A percentile compares a stretch with the other conserved stretches of the same genome.
These are phyloP conservation scores for Perkinsela sp. DNA, from an alignment of 208 protist genomes.

Conservation along the genomic window DNA sequence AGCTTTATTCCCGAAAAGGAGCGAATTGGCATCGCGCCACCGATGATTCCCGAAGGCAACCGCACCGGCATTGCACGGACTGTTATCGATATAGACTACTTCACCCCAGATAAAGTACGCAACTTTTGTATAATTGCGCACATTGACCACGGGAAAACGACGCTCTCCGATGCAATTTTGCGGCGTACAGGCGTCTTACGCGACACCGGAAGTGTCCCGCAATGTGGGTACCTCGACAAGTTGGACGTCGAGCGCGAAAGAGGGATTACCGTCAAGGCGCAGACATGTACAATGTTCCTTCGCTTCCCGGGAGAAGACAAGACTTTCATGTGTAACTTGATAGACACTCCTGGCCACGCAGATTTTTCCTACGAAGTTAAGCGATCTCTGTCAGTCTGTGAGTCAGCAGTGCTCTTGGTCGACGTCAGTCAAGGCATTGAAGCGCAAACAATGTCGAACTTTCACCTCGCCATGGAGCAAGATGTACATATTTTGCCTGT, in stretches of 20 bases:
- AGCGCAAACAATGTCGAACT: conserved; percentile 85
- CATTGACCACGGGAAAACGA: conserved; percentile 72
- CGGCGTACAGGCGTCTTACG: conserved; percentile 33
- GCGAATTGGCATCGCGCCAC: background rate
- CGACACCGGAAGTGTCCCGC: conserved; percentile 18
- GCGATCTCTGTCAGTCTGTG: conserved; percentile 67
- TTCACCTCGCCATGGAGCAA: conserved; percentile 65
- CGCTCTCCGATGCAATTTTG: conserved; percentile 56
- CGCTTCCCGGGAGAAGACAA: background rate
- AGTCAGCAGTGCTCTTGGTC: conserved; percentile 62
- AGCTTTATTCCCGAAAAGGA: background rate
- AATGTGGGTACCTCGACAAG: conserved; percentile 44
- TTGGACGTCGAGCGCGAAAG: conserved; percentile 75
- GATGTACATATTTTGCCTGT: conserved; percentile 49
- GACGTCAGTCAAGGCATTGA: conserved; percentile 69
- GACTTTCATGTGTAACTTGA: conserved; percentile 75
- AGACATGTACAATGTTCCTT: conserved; percentile 65
- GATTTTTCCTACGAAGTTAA: conserved; percentile 92
- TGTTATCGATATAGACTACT: conserved; percentile 3
- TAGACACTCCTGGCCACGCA: conserved; percentile 86
- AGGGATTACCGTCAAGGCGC: conserved; percentile 82
- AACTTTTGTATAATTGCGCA: conserved; percentile 68
- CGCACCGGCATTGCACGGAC: background rate
- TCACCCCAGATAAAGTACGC: conserved; percentile 26
- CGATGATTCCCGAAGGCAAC: background rate